These are phyloP conservation scores for Tulasnella calospora DNA, from an alignment of 768 basidiomycete species.

Conservation along the genomic window DNA sequence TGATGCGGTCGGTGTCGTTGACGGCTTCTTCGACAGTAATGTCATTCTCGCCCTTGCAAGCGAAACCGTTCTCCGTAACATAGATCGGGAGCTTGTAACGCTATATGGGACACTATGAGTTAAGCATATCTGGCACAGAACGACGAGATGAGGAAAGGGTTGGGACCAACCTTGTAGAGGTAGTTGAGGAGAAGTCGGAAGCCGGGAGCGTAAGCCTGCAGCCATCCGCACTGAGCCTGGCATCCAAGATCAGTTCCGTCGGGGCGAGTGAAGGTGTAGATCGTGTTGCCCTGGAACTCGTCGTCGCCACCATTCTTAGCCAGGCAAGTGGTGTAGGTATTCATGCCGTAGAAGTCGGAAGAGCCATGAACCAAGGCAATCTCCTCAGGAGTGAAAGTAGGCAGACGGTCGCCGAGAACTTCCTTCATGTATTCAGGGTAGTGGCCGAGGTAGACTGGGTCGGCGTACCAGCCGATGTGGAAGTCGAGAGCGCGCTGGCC, in stretches of 20 bases:
- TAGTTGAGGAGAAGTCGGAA: slow-evolving; percentile 69
- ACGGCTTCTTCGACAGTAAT: slow-evolving; percentile 52
- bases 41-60: slow-evolving; percentile 58
- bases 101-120: slow-evolving; percentile 31
- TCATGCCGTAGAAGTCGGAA: slow-evolving; percentile 69
- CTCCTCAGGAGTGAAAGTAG: slow-evolving; percentile 54
- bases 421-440: slow-evolving; percentile 57
- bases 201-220: slow-evolving; percentile 64
- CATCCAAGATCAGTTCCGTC: slow-evolving; percentile 61
- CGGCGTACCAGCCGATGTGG: slow-evolving; percentile 53
- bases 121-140: neutral
- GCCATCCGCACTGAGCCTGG: slow-evolving; percentile 60
- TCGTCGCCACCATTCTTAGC: slow-evolving; percentile 55
- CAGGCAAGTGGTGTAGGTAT: slow-evolving; percentile 65
- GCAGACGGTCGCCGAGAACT: slow-evolving; percentile 55
- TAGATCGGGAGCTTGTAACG: slow-evolving; percentile 53
- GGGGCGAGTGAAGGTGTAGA: slow-evolving; percentile 57
- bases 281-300: slow-evolving; percentile 58
- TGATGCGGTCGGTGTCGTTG: slow-evolving; percentile 57
- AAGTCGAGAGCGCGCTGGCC: slow-evolving; percentile 69
- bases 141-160: too few species aligned
- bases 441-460: slow-evolving; percentile 65
- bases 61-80: slow-evolving; percentile 72
- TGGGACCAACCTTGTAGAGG: slow-evolving; percentile 53
- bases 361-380: slow-evolving; percentile 55